Conservation (phyloP, 768 basidiomycete species). For the Amanita exitialis region DNA sequence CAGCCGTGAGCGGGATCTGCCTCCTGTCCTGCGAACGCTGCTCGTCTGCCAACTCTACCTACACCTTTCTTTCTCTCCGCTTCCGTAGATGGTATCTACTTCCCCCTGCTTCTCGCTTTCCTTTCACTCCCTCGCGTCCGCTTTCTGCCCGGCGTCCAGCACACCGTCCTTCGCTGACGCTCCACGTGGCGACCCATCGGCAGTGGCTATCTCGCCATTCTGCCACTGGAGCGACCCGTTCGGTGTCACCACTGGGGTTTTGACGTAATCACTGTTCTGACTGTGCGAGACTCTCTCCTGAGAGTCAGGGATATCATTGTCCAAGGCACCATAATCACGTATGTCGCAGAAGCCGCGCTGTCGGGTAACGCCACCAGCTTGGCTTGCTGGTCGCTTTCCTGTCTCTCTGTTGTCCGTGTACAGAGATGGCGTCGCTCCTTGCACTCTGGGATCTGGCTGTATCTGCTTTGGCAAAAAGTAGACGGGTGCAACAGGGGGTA, state of each 20-base stretch:
- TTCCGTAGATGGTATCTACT: constrained; percentile 25
- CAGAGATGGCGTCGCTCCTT: not conserved
- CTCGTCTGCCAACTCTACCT: too few relatives aligned
- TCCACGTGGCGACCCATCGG: constrained; percentile 12
- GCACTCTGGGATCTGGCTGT: constrained; percentile 28
- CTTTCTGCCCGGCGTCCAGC: too few relatives aligned
- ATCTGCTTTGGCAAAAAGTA: constrained; percentile 37
- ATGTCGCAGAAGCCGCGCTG: constrained; percentile 18
- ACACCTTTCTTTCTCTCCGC: constrained; percentile 13
- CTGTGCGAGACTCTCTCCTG: constrained; percentile 16
- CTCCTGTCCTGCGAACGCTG: too few relatives aligned
- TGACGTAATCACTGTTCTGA: constrained; percentile 30
- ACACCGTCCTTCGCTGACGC: too few relatives aligned
- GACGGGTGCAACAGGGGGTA: constrained; percentile 50
- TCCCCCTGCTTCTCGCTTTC: not conserved
- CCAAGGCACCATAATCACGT: constrained; percentile 11
- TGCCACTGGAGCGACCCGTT: constrained; percentile 41
- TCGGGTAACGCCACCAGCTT: constrained; percentile 14
- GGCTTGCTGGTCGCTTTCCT: constrained; percentile 24
- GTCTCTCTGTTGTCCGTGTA: constrained; percentile 7
- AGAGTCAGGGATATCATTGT: constrained; percentile 10
- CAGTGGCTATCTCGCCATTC: constrained; percentile 20
- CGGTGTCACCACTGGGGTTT: constrained; percentile 45
- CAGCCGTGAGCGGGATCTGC: too few relatives aligned
- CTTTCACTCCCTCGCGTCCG: too few relatives aligned